A percentile compares a stretch with the other conserved stretches of the same genome.
phyloP scores from a whole-genome alignment of 2,329 filamentous ascomycete species.

The Gaeumannomyces sp. region DNA sequence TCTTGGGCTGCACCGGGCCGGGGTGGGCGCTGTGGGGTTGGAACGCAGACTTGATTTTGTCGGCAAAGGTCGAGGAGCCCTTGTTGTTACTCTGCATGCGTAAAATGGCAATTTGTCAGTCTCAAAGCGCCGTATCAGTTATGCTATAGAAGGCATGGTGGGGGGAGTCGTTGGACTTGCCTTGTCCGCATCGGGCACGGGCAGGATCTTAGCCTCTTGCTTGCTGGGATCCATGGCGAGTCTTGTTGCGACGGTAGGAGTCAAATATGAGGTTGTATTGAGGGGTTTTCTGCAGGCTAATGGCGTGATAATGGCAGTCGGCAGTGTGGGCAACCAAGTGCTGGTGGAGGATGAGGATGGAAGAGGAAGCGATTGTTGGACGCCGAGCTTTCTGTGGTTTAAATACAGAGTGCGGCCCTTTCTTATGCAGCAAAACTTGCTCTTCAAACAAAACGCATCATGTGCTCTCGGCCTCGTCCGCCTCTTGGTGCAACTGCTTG shows the following conservation, averaged over 20 bases:
- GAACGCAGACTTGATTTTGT: constrained; percentile 39
- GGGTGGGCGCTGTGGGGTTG: constrained; percentile 48
- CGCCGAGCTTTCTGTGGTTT: too few species aligned
- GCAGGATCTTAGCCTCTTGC: constrained; percentile 15
- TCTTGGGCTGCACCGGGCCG: constrained; percentile 49
- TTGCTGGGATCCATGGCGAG: constrained; percentile 23
- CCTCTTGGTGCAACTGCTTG: too few species aligned
- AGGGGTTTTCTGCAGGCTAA: background rate
- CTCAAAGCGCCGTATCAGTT: background rate
- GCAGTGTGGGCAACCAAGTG: too few species aligned
- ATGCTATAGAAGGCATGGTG: background rate
- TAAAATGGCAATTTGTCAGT: too few species aligned
- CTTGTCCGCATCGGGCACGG: constrained; percentile 14
- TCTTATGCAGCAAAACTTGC: too few species aligned
- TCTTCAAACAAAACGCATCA: too few species aligned
- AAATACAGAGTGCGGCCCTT: too few species aligned
- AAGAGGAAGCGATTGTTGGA: too few species aligned
- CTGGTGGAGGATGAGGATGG: too few species aligned
- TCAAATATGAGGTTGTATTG: constrained; percentile 9
- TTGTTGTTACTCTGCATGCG: constrained; percentile 19
- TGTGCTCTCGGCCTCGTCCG: too few species aligned
- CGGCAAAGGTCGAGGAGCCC: constrained; percentile 28
- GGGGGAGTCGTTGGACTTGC: background rate
- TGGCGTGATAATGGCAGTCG: too few species aligned
- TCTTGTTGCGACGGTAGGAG: background rate